A percentile compares a stretch with the other conserved stretches of the same genome.
Conservation (phyloP, 139 green algal species). For the Chlorella vulgaris region DNA sequence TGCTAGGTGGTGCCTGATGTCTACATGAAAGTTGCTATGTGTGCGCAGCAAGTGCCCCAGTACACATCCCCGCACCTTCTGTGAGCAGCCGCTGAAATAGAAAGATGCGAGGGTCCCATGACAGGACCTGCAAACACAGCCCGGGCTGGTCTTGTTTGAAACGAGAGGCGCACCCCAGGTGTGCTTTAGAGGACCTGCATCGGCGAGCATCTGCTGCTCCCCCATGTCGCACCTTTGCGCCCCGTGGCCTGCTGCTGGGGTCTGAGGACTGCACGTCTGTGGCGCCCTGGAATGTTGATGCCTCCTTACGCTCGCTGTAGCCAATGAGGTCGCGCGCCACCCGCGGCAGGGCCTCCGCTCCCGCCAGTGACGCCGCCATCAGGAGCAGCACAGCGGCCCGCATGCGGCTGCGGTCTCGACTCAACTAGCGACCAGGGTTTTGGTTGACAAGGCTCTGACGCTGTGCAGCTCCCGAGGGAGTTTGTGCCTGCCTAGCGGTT, state of each 20-base stretch:
- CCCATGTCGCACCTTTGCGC: conserved; percentile 9
- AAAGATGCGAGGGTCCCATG: conserved; percentile 48
- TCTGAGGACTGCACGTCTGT: not conserved
- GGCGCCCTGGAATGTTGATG: not conserved
- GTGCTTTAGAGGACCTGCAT: not conserved
- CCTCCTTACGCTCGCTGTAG: conserved; percentile 5
- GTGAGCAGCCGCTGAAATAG: conserved; percentile 50
- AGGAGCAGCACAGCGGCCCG: not conserved
- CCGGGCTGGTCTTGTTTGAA: too few species aligned
- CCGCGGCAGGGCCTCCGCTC: not conserved
- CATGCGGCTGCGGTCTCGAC: not conserved
- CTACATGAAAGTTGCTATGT: too few species aligned
- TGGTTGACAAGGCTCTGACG: too few species aligned
- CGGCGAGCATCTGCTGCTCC: not conserved
- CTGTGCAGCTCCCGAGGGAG: too few species aligned
- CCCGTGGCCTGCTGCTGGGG: not conserved
- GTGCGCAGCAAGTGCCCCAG: too few species aligned
- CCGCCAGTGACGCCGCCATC: not conserved
- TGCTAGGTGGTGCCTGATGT: too few species aligned
- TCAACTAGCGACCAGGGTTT: not conserved
- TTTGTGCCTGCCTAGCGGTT: too few species aligned
- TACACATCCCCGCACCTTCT: too few species aligned
- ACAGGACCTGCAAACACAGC: conserved; percentile 8
- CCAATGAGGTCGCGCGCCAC: conserved; percentile 30
- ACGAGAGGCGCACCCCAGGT: too few species aligned